Base-by-base conservation (phyloP, 306 rosid genomes). In the Inga oerstediana region DNA sequence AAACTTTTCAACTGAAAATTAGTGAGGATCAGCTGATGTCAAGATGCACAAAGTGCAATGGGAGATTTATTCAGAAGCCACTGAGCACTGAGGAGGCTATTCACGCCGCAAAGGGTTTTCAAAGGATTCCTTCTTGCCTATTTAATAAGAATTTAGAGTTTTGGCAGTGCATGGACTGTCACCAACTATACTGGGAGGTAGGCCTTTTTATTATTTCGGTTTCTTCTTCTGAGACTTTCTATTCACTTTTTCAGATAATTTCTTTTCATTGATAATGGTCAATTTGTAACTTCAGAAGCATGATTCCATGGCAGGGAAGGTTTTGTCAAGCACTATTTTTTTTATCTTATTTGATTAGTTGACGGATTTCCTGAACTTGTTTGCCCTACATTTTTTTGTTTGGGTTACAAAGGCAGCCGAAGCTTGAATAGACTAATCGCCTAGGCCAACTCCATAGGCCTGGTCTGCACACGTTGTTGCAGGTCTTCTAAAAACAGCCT, bases 141-240 rank as follows among this genome's bases (percentile, higher is more conserved):
- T 93, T 93, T 85, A 79, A 93, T 86, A 92, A 89, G 92, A 92
- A 95, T 85, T 72, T 95, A 81, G 93, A 90, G 88, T 95, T 95
- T 87, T 95, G 99, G 98, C 96, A 90, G 90, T 92, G 97, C 87
- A 91, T 84, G 94, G 97, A 95, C 85, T 93, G 96, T 83, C 89
- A 76, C 85, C 98, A 95, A 81, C 98, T 95, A 72, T 95, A 93
- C 82, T 95, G 99, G 98, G 97, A 93, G 97, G 99, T 95, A 92
- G 14, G 52, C 4, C 48, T 74, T 74, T 74, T 78, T 45, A 68
- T 68, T 32, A 45, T 37, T 85, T 77, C 58, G 61, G 43, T 64
- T 52, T 20, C 8, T 22, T 44, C 39, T 72, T 22, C 76, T 27
- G 3, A 48, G 41, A 73, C 51, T 72, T 73, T 41, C 69, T 65